A percentile compares a stretch with the other conserved stretches of the same genome.
These are phyloP conservation scores for Persicaria maculosa DNA, from an alignment of 148 eudicot species.

Conservation along the genomic window DNA sequence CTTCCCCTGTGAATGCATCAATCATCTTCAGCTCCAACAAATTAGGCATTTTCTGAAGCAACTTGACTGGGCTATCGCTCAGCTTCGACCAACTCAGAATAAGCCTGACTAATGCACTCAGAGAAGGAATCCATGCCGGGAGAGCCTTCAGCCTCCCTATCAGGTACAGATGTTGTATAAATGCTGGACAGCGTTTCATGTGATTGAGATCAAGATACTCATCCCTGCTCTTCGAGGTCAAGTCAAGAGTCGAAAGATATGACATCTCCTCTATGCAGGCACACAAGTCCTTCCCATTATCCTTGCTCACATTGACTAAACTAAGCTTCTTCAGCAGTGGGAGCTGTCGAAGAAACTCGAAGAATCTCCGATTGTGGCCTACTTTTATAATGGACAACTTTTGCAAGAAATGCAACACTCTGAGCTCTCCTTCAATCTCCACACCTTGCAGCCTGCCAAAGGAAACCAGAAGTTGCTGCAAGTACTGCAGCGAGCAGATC, in stretches of 20 bases:
- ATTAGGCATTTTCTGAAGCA: constrained; percentile 23
- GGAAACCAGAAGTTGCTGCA: constrained; percentile 9
- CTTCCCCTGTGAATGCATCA: constrained; percentile 17
- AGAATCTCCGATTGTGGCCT: not conserved
- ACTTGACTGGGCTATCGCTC: constrained; percentile 11
- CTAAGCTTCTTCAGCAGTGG: too few relatives aligned
- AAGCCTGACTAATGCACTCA: not conserved
- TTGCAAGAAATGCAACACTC: constrained; percentile 3
- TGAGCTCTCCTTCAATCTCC: constrained; percentile 4
- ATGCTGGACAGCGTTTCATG: not conserved
- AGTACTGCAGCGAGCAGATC: not conserved
- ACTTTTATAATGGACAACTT: constrained; percentile 16
- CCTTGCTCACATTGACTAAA: too few relatives aligned
- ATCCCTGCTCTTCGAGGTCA: not conserved
- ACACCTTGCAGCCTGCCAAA: not conserved
- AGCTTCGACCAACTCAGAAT: constrained; percentile 13
- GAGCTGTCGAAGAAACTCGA: not conserved
- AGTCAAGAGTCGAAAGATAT: constrained; percentile 12
- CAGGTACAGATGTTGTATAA: constrained; percentile 11
- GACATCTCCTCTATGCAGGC: not conserved
- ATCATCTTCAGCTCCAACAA: constrained; percentile 25
- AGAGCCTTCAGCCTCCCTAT: constrained; percentile 9
- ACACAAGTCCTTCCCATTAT: not conserved
- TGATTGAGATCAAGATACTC: constrained; percentile 9
- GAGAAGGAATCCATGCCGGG: constrained; percentile 12